Percentiles rank a stretch among this genome's conserved stretches.
These are phyloP conservation scores for Psophocarpus tetragonolobus DNA, from an alignment of 306 rosid species.

Conservation along the genomic window DNA sequence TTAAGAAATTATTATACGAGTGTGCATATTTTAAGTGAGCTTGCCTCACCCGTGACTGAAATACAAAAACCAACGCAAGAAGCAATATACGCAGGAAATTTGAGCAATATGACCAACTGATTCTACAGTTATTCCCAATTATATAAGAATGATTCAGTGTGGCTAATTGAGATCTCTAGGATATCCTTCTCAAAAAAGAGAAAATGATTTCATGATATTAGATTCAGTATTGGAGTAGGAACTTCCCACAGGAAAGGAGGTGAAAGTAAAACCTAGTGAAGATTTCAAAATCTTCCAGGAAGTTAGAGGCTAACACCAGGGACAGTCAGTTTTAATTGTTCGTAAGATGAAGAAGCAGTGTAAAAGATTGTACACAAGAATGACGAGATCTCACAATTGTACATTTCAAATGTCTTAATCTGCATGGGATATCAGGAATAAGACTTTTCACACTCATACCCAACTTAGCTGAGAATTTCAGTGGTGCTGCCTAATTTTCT, in stretches of 20 bases:
- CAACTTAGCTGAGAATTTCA: neutral
- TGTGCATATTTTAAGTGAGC: neutral
- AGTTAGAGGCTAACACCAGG: neutral
- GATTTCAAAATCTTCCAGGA: constrained; percentile 27
- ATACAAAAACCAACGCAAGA: neutral
- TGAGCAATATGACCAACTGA: neutral
- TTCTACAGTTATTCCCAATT: neutral
- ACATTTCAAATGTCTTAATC: neutral
- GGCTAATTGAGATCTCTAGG: neutral
- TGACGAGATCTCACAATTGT: neutral
- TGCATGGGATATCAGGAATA: neutral
- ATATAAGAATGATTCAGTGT: constrained; percentile 6
- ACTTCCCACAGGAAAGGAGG: neutral
- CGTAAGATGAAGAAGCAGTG: neutral
- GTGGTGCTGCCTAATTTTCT: neutral
- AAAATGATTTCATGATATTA: neutral
- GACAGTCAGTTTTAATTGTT: neutral
- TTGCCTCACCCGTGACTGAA: neutral
- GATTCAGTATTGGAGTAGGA: neutral
- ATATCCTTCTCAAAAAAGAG: neutral
- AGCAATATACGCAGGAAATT: neutral
- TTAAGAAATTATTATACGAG: constrained; percentile 4
- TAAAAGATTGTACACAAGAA: neutral
- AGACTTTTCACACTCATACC: neutral
- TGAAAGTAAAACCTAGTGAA: neutral